Evolutionary conservation across 805 yeast species (phyloP).

Genomic region (Myxozyma kluyveri): DNA sequence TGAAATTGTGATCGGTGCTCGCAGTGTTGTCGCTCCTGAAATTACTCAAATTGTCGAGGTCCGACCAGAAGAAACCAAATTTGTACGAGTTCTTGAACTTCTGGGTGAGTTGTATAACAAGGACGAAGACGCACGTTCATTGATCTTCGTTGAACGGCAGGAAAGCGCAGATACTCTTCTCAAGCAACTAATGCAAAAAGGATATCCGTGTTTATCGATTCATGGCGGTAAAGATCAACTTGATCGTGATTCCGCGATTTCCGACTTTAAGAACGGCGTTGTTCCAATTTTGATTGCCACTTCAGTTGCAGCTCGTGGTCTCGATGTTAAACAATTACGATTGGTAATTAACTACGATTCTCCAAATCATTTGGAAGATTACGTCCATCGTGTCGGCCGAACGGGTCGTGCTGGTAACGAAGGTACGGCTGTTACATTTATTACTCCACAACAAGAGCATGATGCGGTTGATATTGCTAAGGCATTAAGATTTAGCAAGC

Average conservation of each 20-base stretch:
- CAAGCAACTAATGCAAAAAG: constrained; percentile 50
- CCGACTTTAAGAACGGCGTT: constrained; percentile 61
- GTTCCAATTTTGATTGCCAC: constrained; percentile 76
- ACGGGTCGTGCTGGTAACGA: constrained; percentile 87
- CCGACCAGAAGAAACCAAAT: constrained; percentile 55
- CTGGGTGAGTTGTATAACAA: constrained; percentile 48
- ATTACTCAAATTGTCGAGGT: constrained; percentile 71
- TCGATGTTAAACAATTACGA: constrained; percentile 83
- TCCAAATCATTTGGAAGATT: constrained; percentile 89
- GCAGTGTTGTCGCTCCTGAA: constrained; percentile 76
- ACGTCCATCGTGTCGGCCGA: constrained; percentile 92
- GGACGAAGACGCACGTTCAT: constrained; percentile 44
- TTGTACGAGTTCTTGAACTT: constrained; percentile 51
- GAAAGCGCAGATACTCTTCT: constrained; percentile 74
- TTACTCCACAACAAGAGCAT: constrained; percentile 59
- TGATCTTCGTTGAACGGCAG: constrained; percentile 87
- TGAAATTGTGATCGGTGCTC: constrained; percentile 75
- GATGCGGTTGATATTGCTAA: constrained; percentile 66
- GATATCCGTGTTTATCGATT: constrained; percentile 62
- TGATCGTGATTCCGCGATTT: constrained; percentile 73
- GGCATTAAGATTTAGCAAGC: constrained; percentile 60
- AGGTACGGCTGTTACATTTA: constrained; percentile 75
- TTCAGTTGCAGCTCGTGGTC: constrained; percentile 90
- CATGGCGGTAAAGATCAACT: constrained; percentile 92
- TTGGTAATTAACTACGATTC: constrained; percentile 79